These are phyloP conservation scores for Pulveroboletus sp. DNA, from an alignment of 768 basidiomycete genomes.

Conservation along the genomic window DNA sequence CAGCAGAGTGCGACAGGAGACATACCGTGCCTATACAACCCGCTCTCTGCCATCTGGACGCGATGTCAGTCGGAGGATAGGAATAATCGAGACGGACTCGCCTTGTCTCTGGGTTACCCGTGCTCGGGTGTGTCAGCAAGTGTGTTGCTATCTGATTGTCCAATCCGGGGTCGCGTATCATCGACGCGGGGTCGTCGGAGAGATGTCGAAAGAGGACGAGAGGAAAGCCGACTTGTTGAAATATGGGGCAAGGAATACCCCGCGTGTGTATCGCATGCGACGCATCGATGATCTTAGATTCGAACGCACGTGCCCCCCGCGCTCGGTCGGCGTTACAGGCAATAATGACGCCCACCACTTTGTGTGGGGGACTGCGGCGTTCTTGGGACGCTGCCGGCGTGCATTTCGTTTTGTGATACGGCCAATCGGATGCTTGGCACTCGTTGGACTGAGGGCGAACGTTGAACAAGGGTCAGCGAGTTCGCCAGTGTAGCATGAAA, in stretches of 20 bases:
- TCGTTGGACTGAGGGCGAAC: conserved; percentile 18
- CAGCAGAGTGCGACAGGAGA: neutral
- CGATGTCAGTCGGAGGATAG: neutral
- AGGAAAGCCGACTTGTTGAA: conserved; percentile 27
- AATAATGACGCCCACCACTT: conserved; percentile 18
- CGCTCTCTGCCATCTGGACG: conserved; percentile 22
- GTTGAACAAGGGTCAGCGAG: neutral
- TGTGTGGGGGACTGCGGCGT: neutral
- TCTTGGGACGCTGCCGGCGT: neutral
- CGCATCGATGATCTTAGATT: conserved; percentile 17
- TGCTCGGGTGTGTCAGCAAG: conserved; percentile 27
- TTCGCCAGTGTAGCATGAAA: too few relatives aligned
- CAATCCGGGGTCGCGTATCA: conserved; percentile 19
- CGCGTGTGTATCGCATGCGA: conserved; percentile 25
- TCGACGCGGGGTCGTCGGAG: conserved; percentile 14
- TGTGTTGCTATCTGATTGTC: conserved; percentile 32
- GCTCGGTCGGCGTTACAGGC: conserved; percentile 25
- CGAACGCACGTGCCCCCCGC: conserved; percentile 20
- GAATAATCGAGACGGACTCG: neutral
- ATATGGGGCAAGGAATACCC: conserved; percentile 26
- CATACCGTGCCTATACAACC: conserved; percentile 27
- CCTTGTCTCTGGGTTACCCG: conserved; percentile 25
- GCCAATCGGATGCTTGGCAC: conserved; percentile 26
- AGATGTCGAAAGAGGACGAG: conserved; percentile 29
- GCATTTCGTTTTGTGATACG: conserved; percentile 16